phyloP scores from a whole-genome alignment of 495 filamentous ascomycete species.

The Friedmanniomyces simplex region DNA sequence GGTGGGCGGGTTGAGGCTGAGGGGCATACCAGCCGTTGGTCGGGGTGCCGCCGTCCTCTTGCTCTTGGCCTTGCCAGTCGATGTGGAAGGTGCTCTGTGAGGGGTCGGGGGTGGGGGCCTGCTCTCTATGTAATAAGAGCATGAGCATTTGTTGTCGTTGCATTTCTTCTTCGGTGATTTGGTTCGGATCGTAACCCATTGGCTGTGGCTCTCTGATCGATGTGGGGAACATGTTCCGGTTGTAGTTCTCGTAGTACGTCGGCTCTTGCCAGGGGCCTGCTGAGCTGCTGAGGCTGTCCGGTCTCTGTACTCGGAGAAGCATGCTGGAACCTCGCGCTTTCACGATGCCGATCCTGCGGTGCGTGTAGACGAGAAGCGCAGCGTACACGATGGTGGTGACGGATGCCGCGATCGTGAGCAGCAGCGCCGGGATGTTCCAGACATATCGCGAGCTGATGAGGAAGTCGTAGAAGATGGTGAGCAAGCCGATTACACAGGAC shows the following conservation, averaged over 20 bases:
- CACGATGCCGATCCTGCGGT: slow-evolving; percentile 22
- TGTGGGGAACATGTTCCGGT: slow-evolving; percentile 24
- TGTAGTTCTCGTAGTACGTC: slow-evolving; percentile 27
- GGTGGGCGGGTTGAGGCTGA: not conserved
- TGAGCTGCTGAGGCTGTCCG: not conserved
- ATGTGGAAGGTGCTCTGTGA: slow-evolving; percentile 25
- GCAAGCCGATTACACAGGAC: slow-evolving; percentile 29
- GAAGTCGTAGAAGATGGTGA: slow-evolving; percentile 33
- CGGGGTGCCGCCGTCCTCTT: slow-evolving; percentile 6
- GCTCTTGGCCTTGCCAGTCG: slow-evolving; percentile 16
- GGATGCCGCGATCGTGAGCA: slow-evolving; percentile 22
- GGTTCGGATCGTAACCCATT: slow-evolving; percentile 10
- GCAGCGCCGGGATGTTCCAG: slow-evolving; percentile 25
- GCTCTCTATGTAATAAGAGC: slow-evolving; percentile 24
- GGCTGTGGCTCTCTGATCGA: slow-evolving; percentile 1
- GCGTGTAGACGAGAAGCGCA: slow-evolving; percentile 29
- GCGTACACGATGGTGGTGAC: slow-evolving; percentile 27
- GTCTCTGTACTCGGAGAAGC: slow-evolving; percentile 9
- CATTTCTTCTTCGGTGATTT: slow-evolving; percentile 31
- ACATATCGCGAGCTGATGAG: slow-evolving; percentile 22
- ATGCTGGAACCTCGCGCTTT: slow-evolving; percentile 5
- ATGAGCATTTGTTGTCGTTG: slow-evolving; percentile 31
- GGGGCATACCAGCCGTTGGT: slow-evolving; percentile 8
- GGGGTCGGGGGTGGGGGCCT: slow-evolving; percentile 22
- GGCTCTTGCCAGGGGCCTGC: slow-evolving; percentile 10